These are phyloP conservation scores for Trichoderma hamatum DNA, from an alignment of 2,329 filamentous ascomycete species.

Conservation along the genomic window DNA sequence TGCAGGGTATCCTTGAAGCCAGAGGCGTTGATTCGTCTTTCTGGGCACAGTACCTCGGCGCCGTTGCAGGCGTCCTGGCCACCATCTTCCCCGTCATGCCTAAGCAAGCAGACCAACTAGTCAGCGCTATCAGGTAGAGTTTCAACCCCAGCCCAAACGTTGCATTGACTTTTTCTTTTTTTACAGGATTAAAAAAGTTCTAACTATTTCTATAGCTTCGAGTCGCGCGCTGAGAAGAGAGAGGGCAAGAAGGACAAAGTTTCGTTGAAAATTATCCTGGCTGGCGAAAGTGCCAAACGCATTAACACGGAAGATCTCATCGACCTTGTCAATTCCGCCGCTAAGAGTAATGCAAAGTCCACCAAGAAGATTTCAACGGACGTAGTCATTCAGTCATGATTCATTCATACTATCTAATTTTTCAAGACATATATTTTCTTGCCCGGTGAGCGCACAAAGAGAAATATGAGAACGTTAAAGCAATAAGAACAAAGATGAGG, in stretches of 20 bases:
- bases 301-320: slow-evolving; percentile 41
- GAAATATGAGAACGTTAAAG: background rate
- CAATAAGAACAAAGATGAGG: background rate
- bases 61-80: slow-evolving; percentile 49
- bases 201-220: slow-evolving; percentile 34
- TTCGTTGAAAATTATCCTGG: slow-evolving; percentile 42
- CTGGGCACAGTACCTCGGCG: slow-evolving; percentile 58
- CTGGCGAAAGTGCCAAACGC: slow-evolving; percentile 35
- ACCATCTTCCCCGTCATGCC: slow-evolving; percentile 49
- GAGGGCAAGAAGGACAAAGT: slow-evolving; percentile 44
- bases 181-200: background rate
- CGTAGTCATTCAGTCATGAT: slow-evolving; percentile 35
- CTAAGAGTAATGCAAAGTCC: slow-evolving; percentile 40
- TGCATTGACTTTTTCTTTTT: background rate
- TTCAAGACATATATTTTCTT: background rate
- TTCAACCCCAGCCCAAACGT: background rate
- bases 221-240: slow-evolving; percentile 34
- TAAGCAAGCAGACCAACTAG: slow-evolving; percentile 39
- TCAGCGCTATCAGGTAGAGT: slow-evolving; percentile 44
- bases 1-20: slow-evolving; percentile 47
- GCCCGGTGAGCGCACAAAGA: slow-evolving; percentile 13
- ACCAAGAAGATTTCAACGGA: slow-evolving; percentile 40
- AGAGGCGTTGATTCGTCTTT: slow-evolving; percentile 48
- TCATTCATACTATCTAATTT: slow-evolving; percentile 24
- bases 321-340: slow-evolving; percentile 40